Evolutionary conservation across 805 yeast species (phyloP), one percentile per base, ranked within the genome.

Genomic region (Saturnispora sekii): DNA sequence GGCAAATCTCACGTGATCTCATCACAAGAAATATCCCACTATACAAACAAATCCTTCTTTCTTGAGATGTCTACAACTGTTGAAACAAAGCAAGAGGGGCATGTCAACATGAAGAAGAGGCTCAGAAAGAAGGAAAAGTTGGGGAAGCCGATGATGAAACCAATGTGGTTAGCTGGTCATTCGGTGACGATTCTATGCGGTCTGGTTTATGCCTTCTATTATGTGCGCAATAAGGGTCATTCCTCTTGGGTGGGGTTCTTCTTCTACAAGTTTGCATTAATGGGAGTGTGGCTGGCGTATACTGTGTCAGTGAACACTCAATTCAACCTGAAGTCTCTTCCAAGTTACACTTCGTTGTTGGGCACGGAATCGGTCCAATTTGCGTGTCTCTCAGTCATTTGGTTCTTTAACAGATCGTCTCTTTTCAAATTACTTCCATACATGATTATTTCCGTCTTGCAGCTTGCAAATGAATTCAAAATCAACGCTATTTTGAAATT

Each of bases 361-460:
- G 79, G 88, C 9, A 76, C 86, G 18, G 86, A 77, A 52, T 84
- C 84, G 59, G 83, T 83, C 68, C 96, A 86, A 62, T 76, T 74
- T 56, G 64, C 79, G 44, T 49, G 74, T 3, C 61, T 83, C 45
- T 74, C 79, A 0, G 26, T 59, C 3, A 63, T 77, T 15, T 84
- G 90, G 90, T 56, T 76, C 40, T 60, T 81, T 45, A 75, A 81
- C 34, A 76, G 84, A 63, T 69, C 73, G 48, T 79, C 88, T 1
- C 62, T 76, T 5, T 81, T 79, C 65, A 83, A 82, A 57, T 53
- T 84, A 37, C 48, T 78, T 12, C 90, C 93, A 18, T 79, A 67
- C 57, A 63, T 69, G 52, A 53, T 78, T 38, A 66, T 81, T 40
- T 70, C 89, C 15, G 49, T 74, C 18, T 63, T 84, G 51, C 93